Evolutionary conservation across 306 rosid species (phyloP).

Genomic region (Rosa chinensis): DNA sequence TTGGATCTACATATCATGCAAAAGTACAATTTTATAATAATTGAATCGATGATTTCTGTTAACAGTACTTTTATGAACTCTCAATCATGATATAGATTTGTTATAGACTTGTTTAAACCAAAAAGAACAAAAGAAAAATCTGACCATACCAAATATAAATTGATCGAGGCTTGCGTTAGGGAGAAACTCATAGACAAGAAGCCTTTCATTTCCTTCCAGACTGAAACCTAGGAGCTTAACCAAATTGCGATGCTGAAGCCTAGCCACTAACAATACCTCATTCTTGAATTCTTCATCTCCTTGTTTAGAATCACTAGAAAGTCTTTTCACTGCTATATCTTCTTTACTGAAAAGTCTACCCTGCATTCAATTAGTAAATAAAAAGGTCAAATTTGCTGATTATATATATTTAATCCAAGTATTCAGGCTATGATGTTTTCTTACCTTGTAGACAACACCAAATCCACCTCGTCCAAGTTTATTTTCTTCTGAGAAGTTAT

Average conservation of each 20-base stretch:
- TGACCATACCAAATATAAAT: conserved; percentile 11
- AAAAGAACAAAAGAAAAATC: neutral
- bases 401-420: neutral
- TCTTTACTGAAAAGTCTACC: conserved; percentile 1
- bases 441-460: conserved; percentile 14
- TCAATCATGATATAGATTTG: no score
- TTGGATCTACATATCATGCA: conserved; percentile 1
- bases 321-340: conserved; percentile 15
- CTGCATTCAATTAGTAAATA: neutral
- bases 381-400: neutral
- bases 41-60: neutral
- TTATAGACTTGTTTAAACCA: neutral
- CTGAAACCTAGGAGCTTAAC: conserved; percentile 21
- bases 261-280: conserved; percentile 17
- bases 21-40: neutral
- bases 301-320: conserved; percentile 8
- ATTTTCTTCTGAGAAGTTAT: conserved; percentile 15
- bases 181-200: conserved; percentile 20
- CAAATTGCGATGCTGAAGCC: conserved; percentile 15
- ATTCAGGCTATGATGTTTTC: neutral
- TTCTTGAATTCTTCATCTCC: conserved; percentile 17
- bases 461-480: conserved; percentile 24
- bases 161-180: conserved; percentile 11
- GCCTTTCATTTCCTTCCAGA: no score
- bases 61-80: neutral